Evolutionary conservation across 78 protist species (phyloP), one percentile per base, ranked within the genome.

Genomic region (Speleostelium caveatum): DNA sequence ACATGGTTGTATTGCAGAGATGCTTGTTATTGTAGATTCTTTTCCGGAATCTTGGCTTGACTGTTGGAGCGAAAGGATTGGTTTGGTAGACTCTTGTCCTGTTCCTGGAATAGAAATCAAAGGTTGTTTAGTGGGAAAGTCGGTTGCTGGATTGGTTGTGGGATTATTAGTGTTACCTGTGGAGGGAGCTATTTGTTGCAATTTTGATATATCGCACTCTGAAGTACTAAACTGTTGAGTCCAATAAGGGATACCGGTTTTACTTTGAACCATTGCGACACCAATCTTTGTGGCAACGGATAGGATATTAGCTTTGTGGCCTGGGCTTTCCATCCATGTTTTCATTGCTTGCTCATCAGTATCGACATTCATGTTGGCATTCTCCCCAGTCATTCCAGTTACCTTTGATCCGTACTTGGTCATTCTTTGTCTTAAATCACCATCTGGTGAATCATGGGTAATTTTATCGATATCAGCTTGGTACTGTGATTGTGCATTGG

Each of bases 161-260:
- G n/a, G n/a, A n/a, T n/a, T n/a, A n/a, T n/a, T n/a, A n/a, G n/a
- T n/a, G n/a, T n/a, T n/a, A n/a, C n/a, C n/a, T n/a, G n/a, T n/a
- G n/a, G n/a, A n/a, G n/a, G n/a, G n/a, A n/a, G n/a, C n/a, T n/a
- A n/a, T n/a, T n/a, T n/a, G n/a, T n/a, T n/a, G n/a, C n/a, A n/a
- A n/a, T n/a, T n/a, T n/a, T n/a, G n/a, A n/a, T n/a, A n/a, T n/a
- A n/a, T n/a, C n/a, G n/a, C n/a, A n/a, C n/a, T n/a, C n/a, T n/a
- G n/a, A n/a, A n/a, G n/a, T n/a, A n/a, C 72, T 51, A 65, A 65
- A 65, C 4, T 19, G 17, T 65, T 65, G 72, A 30, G 72, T 65
- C 72, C 72, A 65, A 65, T 65, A 65, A 3, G 41, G 1, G 21
- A 32, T 65, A 65, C 72, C 72, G 8, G 12, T 22, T 4, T 17